phyloP scores from a whole-genome alignment of 164 flowering plant genomes.

The Stephania cephalantha region DNA sequence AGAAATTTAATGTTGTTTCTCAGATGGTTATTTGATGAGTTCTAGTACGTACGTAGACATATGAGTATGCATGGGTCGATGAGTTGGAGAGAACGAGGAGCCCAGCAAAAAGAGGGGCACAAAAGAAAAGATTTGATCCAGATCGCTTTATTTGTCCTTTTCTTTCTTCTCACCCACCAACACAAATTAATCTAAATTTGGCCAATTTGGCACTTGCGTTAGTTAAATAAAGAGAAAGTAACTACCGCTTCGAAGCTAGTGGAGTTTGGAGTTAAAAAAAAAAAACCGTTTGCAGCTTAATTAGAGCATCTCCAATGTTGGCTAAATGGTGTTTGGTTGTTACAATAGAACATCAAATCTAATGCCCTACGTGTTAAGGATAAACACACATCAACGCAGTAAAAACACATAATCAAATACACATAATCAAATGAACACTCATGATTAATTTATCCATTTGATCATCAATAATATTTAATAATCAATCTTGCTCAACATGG shows the following conservation, averaged over 20 bases:
- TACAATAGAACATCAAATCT: too few species aligned
- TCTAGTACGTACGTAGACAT: not conserved
- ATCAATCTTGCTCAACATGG: too few species aligned
- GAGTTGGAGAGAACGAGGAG: not conserved
- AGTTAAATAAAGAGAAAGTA: not conserved
- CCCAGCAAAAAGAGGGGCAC: not conserved
- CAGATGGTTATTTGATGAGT: not conserved
- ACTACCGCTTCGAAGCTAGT: not conserved
- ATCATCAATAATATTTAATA: too few species aligned
- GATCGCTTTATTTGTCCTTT: not conserved
- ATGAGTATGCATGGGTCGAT: not conserved
- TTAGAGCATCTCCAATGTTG: too few species aligned
- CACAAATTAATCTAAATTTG: not conserved
- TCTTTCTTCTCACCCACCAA: not conserved
- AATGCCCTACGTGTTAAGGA: too few species aligned
- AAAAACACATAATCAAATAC: too few species aligned
- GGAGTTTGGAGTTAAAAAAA: not conserved
- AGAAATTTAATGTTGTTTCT: not conserved
- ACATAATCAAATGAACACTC: too few species aligned
- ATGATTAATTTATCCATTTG: too few species aligned
- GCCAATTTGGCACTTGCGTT: not conserved
- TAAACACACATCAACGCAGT: too few species aligned
- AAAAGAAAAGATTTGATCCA: not conserved
- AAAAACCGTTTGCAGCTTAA: not conserved
- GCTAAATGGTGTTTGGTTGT: too few species aligned